Evolutionary conservation across 768 basidiomycete genomes (phyloP), one percentile per base, ranked within the genome.

Genomic region (Tephrocybe sp.): DNA sequence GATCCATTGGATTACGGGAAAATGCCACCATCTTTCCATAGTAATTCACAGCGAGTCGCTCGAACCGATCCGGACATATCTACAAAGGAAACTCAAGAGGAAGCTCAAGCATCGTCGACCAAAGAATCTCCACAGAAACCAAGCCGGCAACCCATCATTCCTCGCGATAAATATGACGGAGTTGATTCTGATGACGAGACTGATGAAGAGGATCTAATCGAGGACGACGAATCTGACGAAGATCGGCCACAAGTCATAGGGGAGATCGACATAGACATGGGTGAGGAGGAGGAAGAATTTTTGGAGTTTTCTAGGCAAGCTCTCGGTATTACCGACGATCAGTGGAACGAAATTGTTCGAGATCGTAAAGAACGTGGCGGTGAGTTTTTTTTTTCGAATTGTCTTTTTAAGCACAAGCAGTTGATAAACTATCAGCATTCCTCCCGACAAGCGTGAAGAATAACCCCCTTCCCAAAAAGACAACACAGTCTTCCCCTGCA

Each of bases 281-380:
- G 75, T 1, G 86, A 91, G 58, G 97, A 99, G 67, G 82, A 91
- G 67, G 92, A 89, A 58, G 95, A 97, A 57, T 99, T 98, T 57
- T 69, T 99, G 24, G 88, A 92, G 68, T 99, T 99, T 66, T 89
- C 97, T 11, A 82, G 92, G 39, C 91, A 97, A 59, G 82, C 89
- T 4, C 71, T 98, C 29, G 97, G 97, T 1, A 88, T 99, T 53
- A 80, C 76, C 36, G 86, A 94, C 55, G 83, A 83, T n/a, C 86
- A 92, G 64, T 98, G 94, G 91, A 68, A 76, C 13, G 79, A 83
- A n/a, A 98, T 99, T 41, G 57, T 98, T 23, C 73, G 75, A 47
- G 91, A 94, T 54, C 76, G 97, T 24, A 74, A 78, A 62, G 75
- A 74, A 22, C 75, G 91, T 54, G 94, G 94, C 61, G 94, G 95